A percentile compares a stretch with the other conserved stretches of the same genome.
Conservation (phyloP, 345 rosid genomes). For the Raphanus sativus region DNA sequence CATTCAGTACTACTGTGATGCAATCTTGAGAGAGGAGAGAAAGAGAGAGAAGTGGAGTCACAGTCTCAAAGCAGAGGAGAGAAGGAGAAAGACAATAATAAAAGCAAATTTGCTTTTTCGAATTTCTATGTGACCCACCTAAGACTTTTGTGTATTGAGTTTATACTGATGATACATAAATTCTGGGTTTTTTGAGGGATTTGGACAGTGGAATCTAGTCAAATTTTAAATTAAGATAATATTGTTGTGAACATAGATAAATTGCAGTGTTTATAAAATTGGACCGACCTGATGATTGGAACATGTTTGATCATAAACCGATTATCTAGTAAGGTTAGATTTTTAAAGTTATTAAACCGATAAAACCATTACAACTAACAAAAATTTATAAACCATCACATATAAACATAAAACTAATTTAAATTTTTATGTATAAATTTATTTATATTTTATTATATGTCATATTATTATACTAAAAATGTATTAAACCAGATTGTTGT, state of each 20-base stretch:
- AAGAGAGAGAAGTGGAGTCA: not conserved
- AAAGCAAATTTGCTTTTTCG: slow-evolving; percentile 8
- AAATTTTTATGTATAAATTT: too few relatives aligned
- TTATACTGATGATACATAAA: slow-evolving; percentile 21
- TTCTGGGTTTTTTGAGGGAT: not conserved
- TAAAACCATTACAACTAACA: too few relatives aligned
- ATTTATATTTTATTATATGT: too few relatives aligned
- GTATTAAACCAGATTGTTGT: too few relatives aligned
- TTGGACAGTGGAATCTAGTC: slow-evolving; percentile 8
- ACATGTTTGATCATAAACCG: too few relatives aligned
- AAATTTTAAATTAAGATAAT: not conserved
- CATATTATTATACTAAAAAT: too few relatives aligned
- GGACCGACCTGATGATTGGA: too few relatives aligned
- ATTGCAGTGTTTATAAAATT: too few relatives aligned
- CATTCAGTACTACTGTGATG: slow-evolving; percentile 29
- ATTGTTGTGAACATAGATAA: not conserved
- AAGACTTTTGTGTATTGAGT: slow-evolving; percentile 33
- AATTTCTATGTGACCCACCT: slow-evolving; percentile 16
- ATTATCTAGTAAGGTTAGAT: too few relatives aligned
- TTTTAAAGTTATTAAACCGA: too few relatives aligned
- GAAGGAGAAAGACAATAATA: slow-evolving; percentile 7
- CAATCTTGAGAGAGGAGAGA: slow-evolving; percentile 9
- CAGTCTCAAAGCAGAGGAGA: slow-evolving; percentile 5
- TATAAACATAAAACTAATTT: too few relatives aligned
- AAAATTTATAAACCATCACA: too few relatives aligned